These are phyloP conservation scores for Elsinoe ampelina DNA, from an alignment of 2,329 filamentous ascomycete species.

Conservation along the genomic window DNA sequence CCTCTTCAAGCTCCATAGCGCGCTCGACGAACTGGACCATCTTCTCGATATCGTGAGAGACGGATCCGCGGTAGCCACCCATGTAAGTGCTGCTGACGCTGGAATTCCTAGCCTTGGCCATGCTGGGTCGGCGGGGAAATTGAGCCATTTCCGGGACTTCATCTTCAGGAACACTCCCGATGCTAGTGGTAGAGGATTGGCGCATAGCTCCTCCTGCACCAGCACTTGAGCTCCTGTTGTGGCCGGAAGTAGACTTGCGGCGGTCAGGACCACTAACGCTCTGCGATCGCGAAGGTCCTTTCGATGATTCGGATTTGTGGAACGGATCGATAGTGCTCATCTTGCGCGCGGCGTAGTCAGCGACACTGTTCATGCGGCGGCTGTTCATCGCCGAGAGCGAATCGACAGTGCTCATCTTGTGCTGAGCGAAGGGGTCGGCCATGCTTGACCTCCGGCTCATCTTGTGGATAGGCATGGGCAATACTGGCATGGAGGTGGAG, in stretches of 20 bases:
- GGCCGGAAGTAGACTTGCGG: neutral
- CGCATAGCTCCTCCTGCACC: neutral
- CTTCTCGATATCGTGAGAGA: slow-evolving; percentile 13
- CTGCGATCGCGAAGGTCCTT: neutral
- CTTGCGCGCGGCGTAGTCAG: neutral
- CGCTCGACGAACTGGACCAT: slow-evolving; percentile 12
- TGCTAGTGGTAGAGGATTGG: neutral
- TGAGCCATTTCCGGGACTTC: slow-evolving; percentile 5
- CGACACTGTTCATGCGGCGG: slow-evolving; percentile 7
- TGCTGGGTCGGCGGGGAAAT: slow-evolving; percentile 4
- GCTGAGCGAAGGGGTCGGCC: neutral
- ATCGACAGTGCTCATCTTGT: slow-evolving; percentile 1
- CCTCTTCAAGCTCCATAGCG: slow-evolving; percentile 12
- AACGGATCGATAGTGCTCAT: slow-evolving; percentile 12
- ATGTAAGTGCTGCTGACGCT: slow-evolving; percentile 12
- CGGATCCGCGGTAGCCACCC: slow-evolving; percentile 11
- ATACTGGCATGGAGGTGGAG: neutral
- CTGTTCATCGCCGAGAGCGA: neutral
- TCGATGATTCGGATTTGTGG: neutral
- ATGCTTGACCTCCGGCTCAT: neutral
- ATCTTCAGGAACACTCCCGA: slow-evolving; percentile 8
- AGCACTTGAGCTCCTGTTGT: neutral
- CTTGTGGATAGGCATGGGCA: neutral
- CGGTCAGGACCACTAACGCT: neutral
- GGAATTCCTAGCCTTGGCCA: neutral